Evolutionary conservation across 2,329 filamentous ascomycete genomes (phyloP).

Genomic region (Nothophaeocryptopus gaeumannii): DNA sequence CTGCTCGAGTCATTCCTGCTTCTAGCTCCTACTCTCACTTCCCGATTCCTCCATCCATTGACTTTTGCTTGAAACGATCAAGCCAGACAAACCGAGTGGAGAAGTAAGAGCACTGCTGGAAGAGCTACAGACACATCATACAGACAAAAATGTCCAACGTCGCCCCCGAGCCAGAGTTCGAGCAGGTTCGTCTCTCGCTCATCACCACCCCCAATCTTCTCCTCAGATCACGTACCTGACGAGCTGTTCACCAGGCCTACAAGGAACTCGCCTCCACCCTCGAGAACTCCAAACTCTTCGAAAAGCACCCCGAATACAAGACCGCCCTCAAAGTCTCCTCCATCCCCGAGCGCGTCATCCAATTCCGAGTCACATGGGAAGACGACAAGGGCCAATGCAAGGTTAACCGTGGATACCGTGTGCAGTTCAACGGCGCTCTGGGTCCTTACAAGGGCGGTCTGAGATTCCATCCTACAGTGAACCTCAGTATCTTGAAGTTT

Average conservation of each 20-base stretch:
- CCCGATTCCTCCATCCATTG: too few species aligned
- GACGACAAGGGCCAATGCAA: conserved; percentile 85
- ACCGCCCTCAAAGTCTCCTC: conserved; percentile 83
- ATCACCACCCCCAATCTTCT: not conserved
- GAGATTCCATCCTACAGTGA: conserved; percentile 88
- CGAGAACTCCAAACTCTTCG: conserved; percentile 87
- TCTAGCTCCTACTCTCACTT: too few species aligned
- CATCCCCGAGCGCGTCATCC: conserved; percentile 90
- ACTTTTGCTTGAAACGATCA: too few species aligned
- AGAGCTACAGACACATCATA: not conserved
- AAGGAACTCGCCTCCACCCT: conserved; percentile 82
- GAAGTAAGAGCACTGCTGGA: not conserved
- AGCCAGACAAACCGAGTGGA: not conserved
- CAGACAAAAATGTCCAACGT: conserved; percentile 52
- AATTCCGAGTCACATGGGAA: conserved; percentile 97
- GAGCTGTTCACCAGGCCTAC: too few species aligned
- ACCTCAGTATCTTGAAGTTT: conserved; percentile 81
- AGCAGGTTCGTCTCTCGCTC: conserved; percentile 61
- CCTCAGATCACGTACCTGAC: too few species aligned
- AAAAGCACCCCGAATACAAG: conserved; percentile 91
- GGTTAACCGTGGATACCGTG: conserved; percentile 92
- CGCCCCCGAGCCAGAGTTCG: conserved; percentile 90
- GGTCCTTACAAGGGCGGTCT: conserved; percentile 98
- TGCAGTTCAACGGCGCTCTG: conserved; percentile 97
- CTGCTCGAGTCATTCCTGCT: too few species aligned